Conservation (phyloP, 2,329 filamentous ascomycete genomes). For the Clarireedia monteithiana region DNA sequence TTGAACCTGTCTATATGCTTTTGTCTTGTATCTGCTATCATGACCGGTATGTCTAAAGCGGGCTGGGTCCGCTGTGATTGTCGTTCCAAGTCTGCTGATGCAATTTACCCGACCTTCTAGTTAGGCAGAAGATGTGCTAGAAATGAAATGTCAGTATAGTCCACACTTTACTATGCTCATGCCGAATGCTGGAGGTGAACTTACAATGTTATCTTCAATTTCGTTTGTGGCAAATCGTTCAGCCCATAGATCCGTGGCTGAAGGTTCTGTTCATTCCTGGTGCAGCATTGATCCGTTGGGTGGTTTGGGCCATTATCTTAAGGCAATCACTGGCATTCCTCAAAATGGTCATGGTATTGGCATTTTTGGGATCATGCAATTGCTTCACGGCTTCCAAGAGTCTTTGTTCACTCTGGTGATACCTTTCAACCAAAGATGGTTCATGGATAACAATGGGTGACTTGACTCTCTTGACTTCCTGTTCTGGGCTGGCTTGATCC, state of each 20-base stretch:
- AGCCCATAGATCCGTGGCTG: constrained; percentile 19
- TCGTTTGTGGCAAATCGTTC: constrained; percentile 13
- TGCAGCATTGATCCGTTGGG: constrained; percentile 20
- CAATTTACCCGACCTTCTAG: background rate
- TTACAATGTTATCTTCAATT: constrained; percentile 15
- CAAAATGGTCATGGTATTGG: constrained; percentile 21
- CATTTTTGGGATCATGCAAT: constrained; percentile 22
- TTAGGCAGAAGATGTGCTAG: background rate
- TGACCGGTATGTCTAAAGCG: background rate
- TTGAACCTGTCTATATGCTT: constrained; percentile 1
- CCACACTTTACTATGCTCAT: too few relatives aligned
- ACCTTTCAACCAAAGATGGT: constrained; percentile 24
- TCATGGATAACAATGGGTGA: constrained; percentile 22
- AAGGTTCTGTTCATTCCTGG: constrained; percentile 14
- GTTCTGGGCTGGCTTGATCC: constrained; percentile 19
- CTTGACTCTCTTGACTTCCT: constrained; percentile 21
- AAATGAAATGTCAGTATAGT: background rate
- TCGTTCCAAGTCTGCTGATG: background rate
- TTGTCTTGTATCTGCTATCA: background rate
- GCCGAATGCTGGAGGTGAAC: background rate
- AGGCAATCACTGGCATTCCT: constrained; percentile 23
- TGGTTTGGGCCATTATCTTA: constrained; percentile 25
- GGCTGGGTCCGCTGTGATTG: constrained; percentile 4
- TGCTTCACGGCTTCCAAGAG: constrained; percentile 23
- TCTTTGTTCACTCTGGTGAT: constrained; percentile 22